Conservation (phyloP, 129 eudicot genomes). For the Escallonia herrerae region DNA sequence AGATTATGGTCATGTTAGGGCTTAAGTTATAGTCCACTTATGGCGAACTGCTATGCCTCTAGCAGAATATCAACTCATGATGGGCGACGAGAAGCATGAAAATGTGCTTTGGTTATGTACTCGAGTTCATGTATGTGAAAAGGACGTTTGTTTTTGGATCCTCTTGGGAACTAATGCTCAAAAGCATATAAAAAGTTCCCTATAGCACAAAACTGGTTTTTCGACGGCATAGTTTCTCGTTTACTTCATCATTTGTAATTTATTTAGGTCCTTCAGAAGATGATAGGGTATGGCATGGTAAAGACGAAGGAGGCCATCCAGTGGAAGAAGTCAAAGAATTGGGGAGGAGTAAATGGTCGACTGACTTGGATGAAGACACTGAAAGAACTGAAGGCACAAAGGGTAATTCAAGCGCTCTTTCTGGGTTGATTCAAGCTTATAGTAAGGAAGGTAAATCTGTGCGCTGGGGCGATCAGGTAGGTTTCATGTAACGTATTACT, state of each 20-base stretch:
- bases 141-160: too few species aligned
- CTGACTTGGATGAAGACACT: slow-evolving; percentile 62
- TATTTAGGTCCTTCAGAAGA: slow-evolving; percentile 28
- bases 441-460: slow-evolving; percentile 87
- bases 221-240: neutral
- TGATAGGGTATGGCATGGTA: slow-evolving; percentile 23
- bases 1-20: too few species aligned
- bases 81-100: too few species aligned
- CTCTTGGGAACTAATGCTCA: too few species aligned
- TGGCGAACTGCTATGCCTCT: too few species aligned
- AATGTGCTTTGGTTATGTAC: too few species aligned
- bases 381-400: slow-evolving; percentile 27
- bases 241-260: neutral
- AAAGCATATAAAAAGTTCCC: too few species aligned
- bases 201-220: too few species aligned
- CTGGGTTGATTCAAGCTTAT: slow-evolving; percentile 53
- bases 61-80: too few species aligned
- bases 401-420: slow-evolving; percentile 34
- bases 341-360: slow-evolving; percentile 89
- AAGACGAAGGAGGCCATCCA: slow-evolving; percentile 24
- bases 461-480: slow-evolving; percentile 91
- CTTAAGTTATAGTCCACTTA: too few species aligned
- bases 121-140: too few species aligned
- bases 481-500: neutral
- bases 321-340: slow-evolving; percentile 67